Evolutionary conservation across 352 stramenopile genomes (phyloP).

Genomic region (Phytophthora europaea): DNA sequence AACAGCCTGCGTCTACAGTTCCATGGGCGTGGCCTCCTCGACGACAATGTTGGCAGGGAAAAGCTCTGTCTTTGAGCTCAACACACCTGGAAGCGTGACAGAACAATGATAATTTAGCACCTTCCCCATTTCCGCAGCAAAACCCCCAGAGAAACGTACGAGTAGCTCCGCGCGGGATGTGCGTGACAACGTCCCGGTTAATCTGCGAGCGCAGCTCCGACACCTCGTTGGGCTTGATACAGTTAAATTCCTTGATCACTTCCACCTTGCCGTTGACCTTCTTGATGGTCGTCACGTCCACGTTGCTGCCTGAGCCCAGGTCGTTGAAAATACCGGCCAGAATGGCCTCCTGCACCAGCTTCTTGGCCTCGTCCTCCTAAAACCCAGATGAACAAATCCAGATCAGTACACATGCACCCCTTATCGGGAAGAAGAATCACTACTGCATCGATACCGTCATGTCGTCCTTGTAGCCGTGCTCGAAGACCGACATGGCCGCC

Average conservation of each 20-base stretch:
- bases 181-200: slow-evolving; percentile 84
- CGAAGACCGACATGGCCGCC: slow-evolving; percentile 98
- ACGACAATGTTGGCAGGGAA: slow-evolving; percentile 70
- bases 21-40: slow-evolving; percentile 82
- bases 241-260: slow-evolving; percentile 93
- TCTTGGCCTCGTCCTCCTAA: slow-evolving; percentile 96
- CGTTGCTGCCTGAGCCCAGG: slow-evolving; percentile 97
- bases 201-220: slow-evolving; percentile 89
- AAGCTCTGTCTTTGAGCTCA: slow-evolving; percentile 81
- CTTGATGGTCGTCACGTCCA: slow-evolving; percentile 97
- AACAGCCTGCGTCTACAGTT: slow-evolving; percentile 62
- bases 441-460: slow-evolving; percentile 74
- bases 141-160: slow-evolving; percentile 51
- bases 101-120: slow-evolving; percentile 6
- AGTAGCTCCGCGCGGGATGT: slow-evolving; percentile 84
- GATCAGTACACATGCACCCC: not conserved
- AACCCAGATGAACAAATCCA: not conserved
- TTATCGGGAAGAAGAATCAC: not conserved
- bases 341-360: slow-evolving; percentile 97
- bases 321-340: slow-evolving; percentile 99
- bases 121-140: slow-evolving; percentile 1
- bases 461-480: slow-evolving; percentile 95
- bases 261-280: slow-evolving; percentile 85
- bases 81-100: slow-evolving; percentile 50
- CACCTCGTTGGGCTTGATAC: slow-evolving; percentile 95